Base-by-base conservation (phyloP, 2,329 filamentous ascomycete genomes). In the Clonostachys chloroleuca region DNA sequence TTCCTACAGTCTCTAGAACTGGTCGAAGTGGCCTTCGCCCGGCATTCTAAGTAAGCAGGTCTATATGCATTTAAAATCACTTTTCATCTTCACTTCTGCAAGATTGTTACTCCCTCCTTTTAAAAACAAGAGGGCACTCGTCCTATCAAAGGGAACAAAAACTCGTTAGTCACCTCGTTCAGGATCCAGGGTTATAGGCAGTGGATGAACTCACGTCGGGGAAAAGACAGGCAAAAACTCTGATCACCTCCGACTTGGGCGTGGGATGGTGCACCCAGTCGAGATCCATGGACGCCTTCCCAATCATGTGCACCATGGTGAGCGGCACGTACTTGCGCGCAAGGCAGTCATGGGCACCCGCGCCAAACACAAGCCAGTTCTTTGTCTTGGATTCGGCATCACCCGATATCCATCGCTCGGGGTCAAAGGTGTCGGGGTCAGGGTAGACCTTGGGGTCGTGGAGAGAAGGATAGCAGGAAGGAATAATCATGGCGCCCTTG, bases 341-440 rank as follows among this genome's bases (percentile, higher is more conserved):
- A 2, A 78, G 61, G 49, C 75, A 78, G 20, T 77, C 70, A 50
- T 79, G 75, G 0, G 75, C 54, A 0, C 75, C 75, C 0, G 73
- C 64, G 2, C 75, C 75, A 52, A 79, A 79, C 0, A 79, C 75
- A 2, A 79, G 63, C 73, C 74, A 79, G 45, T 78, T 78, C 54
- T 73, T 77, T 0, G 67, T 74, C 56, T 77, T 72, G 9, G 63
- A 60, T 51, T 70, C 72, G 3, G 75, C 74, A 46, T 77, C 70
- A 0, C 75, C 75, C 0, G 72, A 63, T 33, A 78, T 73, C 74
- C 75, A 79, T 18, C 75, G 65, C 3, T 78, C 74, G 0, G 75
- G 75, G 37, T 78, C 65, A 34, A 77, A 78, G 0, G 59, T 54
- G 10, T 76, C 65, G 0, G 75, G 73, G 18, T 72, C 59, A 0